These are phyloP conservation scores for Claviceps sp. DNA, from an alignment of 2,329 filamentous ascomycete species.

Conservation along the genomic window DNA sequence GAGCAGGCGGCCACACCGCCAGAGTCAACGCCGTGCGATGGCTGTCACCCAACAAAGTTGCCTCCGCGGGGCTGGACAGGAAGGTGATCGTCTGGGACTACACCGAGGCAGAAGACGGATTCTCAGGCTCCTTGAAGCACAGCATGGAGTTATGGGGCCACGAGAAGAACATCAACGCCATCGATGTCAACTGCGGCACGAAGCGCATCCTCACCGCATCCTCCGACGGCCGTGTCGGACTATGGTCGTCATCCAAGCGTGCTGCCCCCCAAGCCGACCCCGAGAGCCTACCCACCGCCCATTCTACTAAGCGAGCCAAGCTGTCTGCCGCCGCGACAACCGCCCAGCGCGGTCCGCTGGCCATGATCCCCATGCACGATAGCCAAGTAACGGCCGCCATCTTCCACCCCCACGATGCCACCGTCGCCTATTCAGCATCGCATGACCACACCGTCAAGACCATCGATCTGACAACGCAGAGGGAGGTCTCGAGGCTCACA, in stretches of 20 bases:
- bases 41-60: slow-evolving; percentile 63
- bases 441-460: slow-evolving; percentile 86
- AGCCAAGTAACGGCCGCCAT: slow-evolving; percentile 64
- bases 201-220: slow-evolving; percentile 76
- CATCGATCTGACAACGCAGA: slow-evolving; percentile 73
- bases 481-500: slow-evolving; percentile 67
- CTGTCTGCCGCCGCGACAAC: slow-evolving; percentile 28
- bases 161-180: slow-evolving; percentile 55
- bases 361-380: slow-evolving; percentile 58
- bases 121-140: slow-evolving; percentile 51
- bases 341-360: slow-evolving; percentile 67
- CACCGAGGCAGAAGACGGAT: slow-evolving; percentile 47
- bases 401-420: slow-evolving; percentile 75
- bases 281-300: slow-evolving; percentile 52
- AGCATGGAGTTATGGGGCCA: slow-evolving; percentile 77
- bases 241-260: slow-evolving; percentile 75
- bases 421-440: slow-evolving; percentile 81
- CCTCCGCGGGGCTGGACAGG: slow-evolving; percentile 71
- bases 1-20: slow-evolving; percentile 59
- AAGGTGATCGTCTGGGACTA: slow-evolving; percentile 88
- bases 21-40: slow-evolving; percentile 76
- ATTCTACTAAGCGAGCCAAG: slow-evolving; percentile 66
- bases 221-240: slow-evolving; percentile 67
- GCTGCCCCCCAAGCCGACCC: slow-evolving; percentile 62
- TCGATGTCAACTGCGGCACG: slow-evolving; percentile 61